phyloP scores from a whole-genome alignment of 2,329 filamentous ascomycete genomes.

The Cladosporium colombiae region DNA sequence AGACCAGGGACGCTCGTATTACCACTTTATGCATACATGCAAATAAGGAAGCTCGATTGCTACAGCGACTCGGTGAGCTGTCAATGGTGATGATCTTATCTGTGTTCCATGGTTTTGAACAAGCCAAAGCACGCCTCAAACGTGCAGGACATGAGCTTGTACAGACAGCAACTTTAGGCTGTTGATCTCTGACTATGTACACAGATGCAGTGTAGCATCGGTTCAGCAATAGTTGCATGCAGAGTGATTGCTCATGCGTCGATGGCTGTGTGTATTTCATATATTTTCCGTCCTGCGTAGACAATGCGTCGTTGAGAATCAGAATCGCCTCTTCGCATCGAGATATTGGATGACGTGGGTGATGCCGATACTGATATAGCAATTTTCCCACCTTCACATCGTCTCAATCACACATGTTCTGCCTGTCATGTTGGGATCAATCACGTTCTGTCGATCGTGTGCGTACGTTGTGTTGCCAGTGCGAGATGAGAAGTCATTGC shows the following conservation, averaged over 20 bases:
- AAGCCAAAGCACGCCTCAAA: conserved; percentile 16
- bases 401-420: neutral
- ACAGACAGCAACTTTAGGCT: neutral
- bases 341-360: too few relatives aligned
- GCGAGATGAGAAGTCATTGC: neutral
- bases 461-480: neutral
- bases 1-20: neutral
- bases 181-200: neutral
- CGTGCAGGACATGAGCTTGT: conserved; percentile 17
- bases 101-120: neutral
- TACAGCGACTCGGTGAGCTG: neutral
- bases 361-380: too few relatives aligned
- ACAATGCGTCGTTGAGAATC: neutral
- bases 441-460: neutral
- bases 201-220: neutral
- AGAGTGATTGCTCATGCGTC: neutral
- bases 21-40: neutral
- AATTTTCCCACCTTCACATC: too few relatives aligned
- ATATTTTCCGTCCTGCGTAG: neutral
- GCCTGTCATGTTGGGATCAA: neutral
- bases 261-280: neutral
- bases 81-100: neutral
- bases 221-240: neutral
- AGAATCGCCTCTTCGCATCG: too few relatives aligned
- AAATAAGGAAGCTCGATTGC: neutral